Evolutionary conservation across 2,329 filamentous ascomycete species (phyloP), one percentile per base, ranked within the genome.

Genomic region (Clarireedia homoeocarpa): DNA sequence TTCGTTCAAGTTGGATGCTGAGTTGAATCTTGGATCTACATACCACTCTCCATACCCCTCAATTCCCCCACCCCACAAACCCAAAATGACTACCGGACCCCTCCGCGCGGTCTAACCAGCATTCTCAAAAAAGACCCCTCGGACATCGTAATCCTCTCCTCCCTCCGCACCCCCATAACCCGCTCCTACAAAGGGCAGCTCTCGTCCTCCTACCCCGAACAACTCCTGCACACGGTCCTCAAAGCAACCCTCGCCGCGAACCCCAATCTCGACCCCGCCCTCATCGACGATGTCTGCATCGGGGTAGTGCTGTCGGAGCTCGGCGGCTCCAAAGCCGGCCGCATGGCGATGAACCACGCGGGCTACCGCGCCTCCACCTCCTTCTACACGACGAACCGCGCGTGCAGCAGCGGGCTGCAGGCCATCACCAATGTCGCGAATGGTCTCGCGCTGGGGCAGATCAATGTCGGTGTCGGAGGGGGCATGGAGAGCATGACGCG

Each of bases 401-500:
- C 91, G 14, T 96, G 91, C 72, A 83, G 85, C 15, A 89, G 84
- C 6, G 86, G 86, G 2, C 77, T 96, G 50, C 85, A 89, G 63
- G 85, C 87, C 26, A 86, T 96, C 51, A 86, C 89, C 1, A 74
- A 77, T 14, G 77, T 95, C 3, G 87, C 88, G 5, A 83, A 86
- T 56, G 79, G 85, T 60, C 94, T 96, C 64, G 80, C 83, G n/a
- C 77, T 80, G 0, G 90, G 88, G 1, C 80, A 82, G 63, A 86
- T 92, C 51, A 80, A 84, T 59, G 77, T 79, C 0, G 91, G 89
- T 58, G 83, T 96, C 59, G 91, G 85, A 9, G 91, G 88, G 2
- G 91, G 91, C 30, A 96, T 95, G 88, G 91, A 96, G 79, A 92
- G 87, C 74, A 96, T 96, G 91, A 95, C 89, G 61, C 76, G 86